Evolutionary conservation across 257 asterid genomes (phyloP), one percentile per base, ranked within the genome.

Genomic region (Solanum tarijense): DNA sequence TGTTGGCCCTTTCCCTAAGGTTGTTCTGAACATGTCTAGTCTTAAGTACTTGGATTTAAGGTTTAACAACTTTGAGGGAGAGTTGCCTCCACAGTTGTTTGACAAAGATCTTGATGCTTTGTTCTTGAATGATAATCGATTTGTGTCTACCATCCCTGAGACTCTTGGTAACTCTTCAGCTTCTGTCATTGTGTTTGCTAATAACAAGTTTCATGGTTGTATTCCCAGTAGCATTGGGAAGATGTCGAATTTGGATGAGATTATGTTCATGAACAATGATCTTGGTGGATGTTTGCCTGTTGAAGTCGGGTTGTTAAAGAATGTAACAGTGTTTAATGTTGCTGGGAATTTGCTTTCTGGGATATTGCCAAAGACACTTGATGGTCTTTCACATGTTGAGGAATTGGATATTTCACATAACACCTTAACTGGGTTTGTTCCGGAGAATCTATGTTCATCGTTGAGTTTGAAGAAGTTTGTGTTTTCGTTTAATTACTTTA

Each of bases 1-100:
- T 20, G 90, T 87, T 16, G 92, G 93, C 2, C 58, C 88, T 65
- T 91, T 91, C 41, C 93, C 93, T 4, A 20, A 87, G 34, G 68
- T 38, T 23, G 86, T 88, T 73, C 62, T 91, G 38, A 25, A 74
- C 3, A 36, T 91, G 62, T 86, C 88, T 16, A 83, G 16, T 6
- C 92, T 90, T 68, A 90, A 89, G 35, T 91, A 72, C 29, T 89
- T 91, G 12, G 93, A 91, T 66, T 69, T 91, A 55, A 89, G 93
- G 87, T 91, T 81, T 89, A 91, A 91, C 75, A 69, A 88, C n/a
- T 90, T 91, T 29, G 92, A 90, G 4, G 87, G 87, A 14, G 62
- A 68, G 62, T 46, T 85, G 38, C 92, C 93, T n/a, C 55, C 87
- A 43, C 38, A 76, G 12, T 58, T 85, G 39, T 87, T 91, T 87